Evolutionary conservation across 305 asterid species (phyloP).

Genomic region (Solanum chacoense): DNA sequence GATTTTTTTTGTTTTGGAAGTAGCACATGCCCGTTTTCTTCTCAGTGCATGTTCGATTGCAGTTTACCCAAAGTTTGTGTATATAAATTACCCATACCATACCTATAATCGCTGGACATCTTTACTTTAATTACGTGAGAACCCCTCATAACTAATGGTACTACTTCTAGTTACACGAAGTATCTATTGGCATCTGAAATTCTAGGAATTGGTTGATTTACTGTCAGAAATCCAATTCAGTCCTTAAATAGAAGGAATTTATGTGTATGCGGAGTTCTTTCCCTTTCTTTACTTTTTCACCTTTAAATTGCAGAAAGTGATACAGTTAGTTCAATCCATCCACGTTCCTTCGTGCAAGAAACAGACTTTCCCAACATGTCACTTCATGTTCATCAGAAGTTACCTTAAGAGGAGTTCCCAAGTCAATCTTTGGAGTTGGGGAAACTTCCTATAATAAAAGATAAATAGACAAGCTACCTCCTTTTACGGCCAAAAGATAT

Average conservation of each 20-base stretch:
- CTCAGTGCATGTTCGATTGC: not conserved
- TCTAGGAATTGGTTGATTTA: not conserved
- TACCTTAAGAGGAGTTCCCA: not conserved
- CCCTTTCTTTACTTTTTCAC: not conserved
- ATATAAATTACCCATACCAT: not conserved
- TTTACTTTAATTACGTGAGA: not conserved
- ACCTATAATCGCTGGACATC: not conserved
- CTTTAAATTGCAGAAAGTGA: not conserved
- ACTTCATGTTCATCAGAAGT: not conserved
- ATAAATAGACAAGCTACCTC: not conserved
- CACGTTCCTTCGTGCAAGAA: not conserved
- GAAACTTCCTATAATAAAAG: not conserved
- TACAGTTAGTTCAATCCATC: not conserved
- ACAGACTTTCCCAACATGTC: not conserved
- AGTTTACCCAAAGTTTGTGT: not conserved
- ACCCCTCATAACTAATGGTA: not conserved
- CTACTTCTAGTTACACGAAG: not conserved
- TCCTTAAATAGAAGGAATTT: not conserved
- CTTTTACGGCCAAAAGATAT: not conserved
- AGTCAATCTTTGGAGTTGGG: not conserved
- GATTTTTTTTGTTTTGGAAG: not conserved
- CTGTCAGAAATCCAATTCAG: not conserved
- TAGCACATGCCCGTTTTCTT: not conserved
- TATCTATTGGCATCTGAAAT: not conserved
- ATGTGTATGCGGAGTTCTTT: not conserved